phyloP scores from a whole-genome alignment of 768 basidiomycete genomes.

The Leccinum obscurum region DNA sequence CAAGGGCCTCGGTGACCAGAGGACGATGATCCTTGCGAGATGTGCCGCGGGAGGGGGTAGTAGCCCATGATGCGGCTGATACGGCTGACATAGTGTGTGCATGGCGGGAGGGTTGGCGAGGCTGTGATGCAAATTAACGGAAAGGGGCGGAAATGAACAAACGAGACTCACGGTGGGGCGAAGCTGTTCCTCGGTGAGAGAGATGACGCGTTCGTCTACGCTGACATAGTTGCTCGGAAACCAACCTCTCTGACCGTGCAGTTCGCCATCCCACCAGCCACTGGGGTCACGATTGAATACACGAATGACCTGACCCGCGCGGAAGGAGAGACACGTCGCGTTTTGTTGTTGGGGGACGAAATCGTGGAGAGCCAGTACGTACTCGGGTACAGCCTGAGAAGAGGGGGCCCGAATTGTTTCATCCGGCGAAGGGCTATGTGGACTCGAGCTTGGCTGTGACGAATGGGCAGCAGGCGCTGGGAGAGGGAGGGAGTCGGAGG shows the following conservation, averaged over 20 bases:
- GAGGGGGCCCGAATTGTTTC: slow-evolving; percentile 46
- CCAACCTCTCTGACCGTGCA: slow-evolving; percentile 90
- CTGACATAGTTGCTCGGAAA: slow-evolving; percentile 97
- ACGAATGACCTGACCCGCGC: slow-evolving; percentile 86
- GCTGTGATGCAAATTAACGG: slow-evolving; percentile 14
- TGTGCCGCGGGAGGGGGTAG: slow-evolving; percentile 40
- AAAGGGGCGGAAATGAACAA: neutral
- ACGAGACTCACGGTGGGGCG: slow-evolving; percentile 41
- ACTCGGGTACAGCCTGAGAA: slow-evolving; percentile 48
- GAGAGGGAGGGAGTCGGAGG: slow-evolving; percentile 48
- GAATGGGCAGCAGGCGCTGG: slow-evolving; percentile 37
- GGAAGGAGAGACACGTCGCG: slow-evolving; percentile 84
- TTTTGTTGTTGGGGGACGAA: slow-evolving; percentile 71
- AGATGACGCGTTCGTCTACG: slow-evolving; percentile 50
- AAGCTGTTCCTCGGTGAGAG: slow-evolving; percentile 59
- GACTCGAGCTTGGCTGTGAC: slow-evolving; percentile 31
- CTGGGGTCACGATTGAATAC: slow-evolving; percentile 85
- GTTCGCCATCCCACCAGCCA: slow-evolving; percentile 99
- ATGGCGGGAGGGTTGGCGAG: slow-evolving; percentile 44
- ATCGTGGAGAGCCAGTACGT: slow-evolving; percentile 91
- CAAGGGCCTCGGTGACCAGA: slow-evolving; percentile 45
- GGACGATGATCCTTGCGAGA: slow-evolving; percentile 44
- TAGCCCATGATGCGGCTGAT: slow-evolving; percentile 57
- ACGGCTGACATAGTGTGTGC: slow-evolving; percentile 49
- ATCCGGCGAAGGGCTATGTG: slow-evolving; percentile 45